Percentiles rank a stretch among this genome's conserved stretches.
phyloP scores from a whole-genome alignment of 1,284 basidiomycete genomes.

The Anthracocystis panici-leucophaei region DNA sequence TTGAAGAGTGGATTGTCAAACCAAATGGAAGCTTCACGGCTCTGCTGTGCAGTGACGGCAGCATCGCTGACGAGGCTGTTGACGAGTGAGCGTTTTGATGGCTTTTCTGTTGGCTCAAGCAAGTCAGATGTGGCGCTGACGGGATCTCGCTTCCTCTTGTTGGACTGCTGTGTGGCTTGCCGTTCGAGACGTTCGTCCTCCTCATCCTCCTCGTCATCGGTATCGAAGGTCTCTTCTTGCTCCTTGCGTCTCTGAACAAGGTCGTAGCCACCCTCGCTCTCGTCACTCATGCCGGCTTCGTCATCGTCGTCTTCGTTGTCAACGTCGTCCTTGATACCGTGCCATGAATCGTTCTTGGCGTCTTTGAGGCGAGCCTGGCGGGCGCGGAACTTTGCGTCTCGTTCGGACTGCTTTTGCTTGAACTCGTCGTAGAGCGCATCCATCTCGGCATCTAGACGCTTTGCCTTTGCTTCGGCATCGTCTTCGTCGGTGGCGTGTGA shows the following conservation, averaged over 20 bases:
- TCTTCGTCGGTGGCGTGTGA: constrained; percentile 74
- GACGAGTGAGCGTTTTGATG: constrained; percentile 42
- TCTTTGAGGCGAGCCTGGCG: constrained; percentile 84
- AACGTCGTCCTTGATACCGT: constrained; percentile 61
- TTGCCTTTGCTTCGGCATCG: constrained; percentile 73
- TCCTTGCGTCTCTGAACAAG: constrained; percentile 77
- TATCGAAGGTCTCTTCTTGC: constrained; percentile 73
- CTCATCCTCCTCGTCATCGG: constrained; percentile 71
- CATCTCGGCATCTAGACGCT: constrained; percentile 81
- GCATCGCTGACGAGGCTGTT: constrained; percentile 48
- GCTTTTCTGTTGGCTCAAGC: constrained; percentile 34
- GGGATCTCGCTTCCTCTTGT: constrained; percentile 47
- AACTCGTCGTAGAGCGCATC: constrained; percentile 91
- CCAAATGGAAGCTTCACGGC: constrained; percentile 80
- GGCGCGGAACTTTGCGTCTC: constrained; percentile 90
- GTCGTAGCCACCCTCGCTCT: constrained; percentile 78
- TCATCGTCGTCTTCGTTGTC: constrained; percentile 68
- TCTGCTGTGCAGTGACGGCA: constrained; percentile 62
- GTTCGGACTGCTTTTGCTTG: constrained; percentile 82
- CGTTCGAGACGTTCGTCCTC: constrained; percentile 67
- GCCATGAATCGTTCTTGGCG: constrained; percentile 71
- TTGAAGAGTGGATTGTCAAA: constrained; percentile 95
- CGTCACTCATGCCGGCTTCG: constrained; percentile 69
- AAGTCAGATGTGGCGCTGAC: constrained; percentile 8
- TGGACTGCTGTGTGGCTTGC: constrained; percentile 65